Conservation (phyloP, 495 filamentous ascomycete species). For the Bombardia bombarda region DNA sequence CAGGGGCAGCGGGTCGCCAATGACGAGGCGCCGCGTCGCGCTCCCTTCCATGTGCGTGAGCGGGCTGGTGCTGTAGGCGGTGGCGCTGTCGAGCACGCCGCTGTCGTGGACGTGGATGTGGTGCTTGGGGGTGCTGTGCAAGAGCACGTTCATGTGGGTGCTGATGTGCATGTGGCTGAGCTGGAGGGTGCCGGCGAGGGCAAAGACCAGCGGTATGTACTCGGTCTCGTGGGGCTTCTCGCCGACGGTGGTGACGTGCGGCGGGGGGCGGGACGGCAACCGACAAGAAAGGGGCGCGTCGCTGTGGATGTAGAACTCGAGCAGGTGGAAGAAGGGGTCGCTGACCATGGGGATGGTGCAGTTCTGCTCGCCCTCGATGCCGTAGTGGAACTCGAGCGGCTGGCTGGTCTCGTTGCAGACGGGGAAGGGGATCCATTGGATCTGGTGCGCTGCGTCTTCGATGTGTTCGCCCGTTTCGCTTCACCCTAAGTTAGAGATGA, state of each 20-base stretch:
- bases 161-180: conserved; percentile 84
- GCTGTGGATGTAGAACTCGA: conserved; percentile 98
- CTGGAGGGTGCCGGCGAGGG: conserved; percentile 82
- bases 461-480: conserved; percentile 70
- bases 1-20: conserved; percentile 78
- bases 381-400: conserved; percentile 79
- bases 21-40: conserved; percentile 57
- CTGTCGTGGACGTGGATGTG: conserved; percentile 48
- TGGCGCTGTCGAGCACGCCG: conserved; percentile 72
- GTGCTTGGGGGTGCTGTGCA: conserved; percentile 61
- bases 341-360: conserved; percentile 82
- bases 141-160: conserved; percentile 77
- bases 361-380: conserved; percentile 74
- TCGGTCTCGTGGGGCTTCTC: conserved; percentile 37
- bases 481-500: neutral
- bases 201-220: conserved; percentile 66
- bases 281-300: conserved; percentile 92
- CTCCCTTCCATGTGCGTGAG: conserved; percentile 50
- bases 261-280: conserved; percentile 67
- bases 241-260: conserved; percentile 36
- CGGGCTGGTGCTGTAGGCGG: conserved; percentile 77
- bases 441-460: conserved; percentile 66
- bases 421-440: conserved; percentile 91
- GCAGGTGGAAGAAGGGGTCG: conserved; percentile 90
- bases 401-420: conserved; percentile 81